Base-by-base conservation (phyloP, 2,329 filamentous ascomycete genomes). In the Neocucurbitaria cava region DNA sequence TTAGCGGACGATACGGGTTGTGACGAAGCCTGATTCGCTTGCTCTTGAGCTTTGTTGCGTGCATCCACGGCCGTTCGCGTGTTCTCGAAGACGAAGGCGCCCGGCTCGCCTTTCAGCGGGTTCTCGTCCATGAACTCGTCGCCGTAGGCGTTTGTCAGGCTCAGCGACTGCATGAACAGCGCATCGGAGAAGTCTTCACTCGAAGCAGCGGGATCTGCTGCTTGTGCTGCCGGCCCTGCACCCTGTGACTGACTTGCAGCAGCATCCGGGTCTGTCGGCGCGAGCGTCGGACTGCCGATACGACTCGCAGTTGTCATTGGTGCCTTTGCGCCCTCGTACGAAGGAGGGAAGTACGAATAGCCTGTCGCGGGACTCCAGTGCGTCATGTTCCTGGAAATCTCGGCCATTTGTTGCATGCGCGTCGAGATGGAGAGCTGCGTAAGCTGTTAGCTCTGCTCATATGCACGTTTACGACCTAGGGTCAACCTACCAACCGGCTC, bases 101-200 rank as follows among this genome's bases (percentile, higher is more conserved):
- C 86, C 0, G 87, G 86, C 66, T 88, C 86, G 43, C 86, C 86
- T 7, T 82, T 77, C 13, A 89, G 73, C 0, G 86, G 85, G 55
- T 83, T 86, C 63, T 88, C 85, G 68, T 89, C 86, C 77, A 85
- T 85, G 73, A 81, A 88, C 58, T 88, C 86, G 59, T 85, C 81
- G 13, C 81, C 83, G 65, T 84, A 87, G 7, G 75, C 75, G 11
- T 82, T 74, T 21, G 82, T 79, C 30, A 87, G 76, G 31, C 69
- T 73, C 47, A 85, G 78, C 8, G 83, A 82, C 18, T 82, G 77
- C 42, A 72, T 52, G 60, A 79, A 71, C 17, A 73, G 58, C 21
- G 59, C 59, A 75, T 78, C 48, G 5, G 62, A 65, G 61, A 73
- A 73, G 5, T 66, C 64, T 7, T 62, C 66, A 2, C 60, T 61